Evolutionary conservation across 2,329 filamentous ascomycete genomes (phyloP), one percentile per base, ranked within the genome.

Genomic region (Sclerotinia minor): DNA sequence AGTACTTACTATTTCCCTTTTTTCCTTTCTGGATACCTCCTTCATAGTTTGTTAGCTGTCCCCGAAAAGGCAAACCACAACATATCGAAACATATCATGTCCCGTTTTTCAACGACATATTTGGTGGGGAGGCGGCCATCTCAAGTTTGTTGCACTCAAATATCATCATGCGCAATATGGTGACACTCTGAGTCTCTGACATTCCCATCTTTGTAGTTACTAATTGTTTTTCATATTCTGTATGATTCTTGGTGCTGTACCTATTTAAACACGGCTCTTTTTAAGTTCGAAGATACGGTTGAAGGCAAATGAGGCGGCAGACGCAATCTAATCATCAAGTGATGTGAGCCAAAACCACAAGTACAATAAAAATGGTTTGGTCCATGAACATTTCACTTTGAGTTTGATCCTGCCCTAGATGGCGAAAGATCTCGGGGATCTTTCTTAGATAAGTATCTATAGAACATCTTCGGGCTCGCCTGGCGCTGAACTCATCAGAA

Each of bases 261-360:
- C 76, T 79, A n/a, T 77, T 76, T 79, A n/a, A 77, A 79, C 38
- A 73, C 75, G 2, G 79, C 89, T 21, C 84, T 85, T 1, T 87
- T 89, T 70, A 78, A 83, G 47, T 77, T 80, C 6, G 69, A 74
- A 0, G 79, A 78, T 9, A 87, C 71, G 80, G 84, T 45, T 78
- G 89, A 35, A 80, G 87, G 17, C 81, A 86, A 17, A 75, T 87
- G 4, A 81, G 86, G 19, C 77, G 89, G 5, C 81, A 82, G 44
- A 78, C 79, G 79, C 2, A 78, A 87, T n/a, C 77, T 90, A n/a
- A 73, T 89, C 24, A 77, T 89, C n/a, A 87, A 89, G 74, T 89
- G 87, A 86, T 85, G 84, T 61, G 84, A 87, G 72, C 75, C 79
- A 2, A 78, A 81, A 38, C 78, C 83, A 1, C 74, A 81, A 82